These are phyloP conservation scores for Cornus kousa DNA, from an alignment of 148 eudicot genomes.

Conservation along the genomic window DNA sequence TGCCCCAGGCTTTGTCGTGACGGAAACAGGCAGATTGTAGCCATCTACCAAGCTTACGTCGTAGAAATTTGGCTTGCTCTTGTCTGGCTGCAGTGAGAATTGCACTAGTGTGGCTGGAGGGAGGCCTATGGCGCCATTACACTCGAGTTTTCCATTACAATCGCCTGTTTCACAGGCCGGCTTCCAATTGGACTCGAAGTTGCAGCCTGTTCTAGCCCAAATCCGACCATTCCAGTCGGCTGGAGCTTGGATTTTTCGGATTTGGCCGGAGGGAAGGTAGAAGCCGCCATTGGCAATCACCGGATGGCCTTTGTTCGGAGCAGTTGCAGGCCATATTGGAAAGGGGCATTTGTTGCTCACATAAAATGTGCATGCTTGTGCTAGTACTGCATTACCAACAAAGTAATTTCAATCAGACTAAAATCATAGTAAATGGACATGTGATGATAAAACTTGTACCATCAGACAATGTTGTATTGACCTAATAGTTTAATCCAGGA, in stretches of 20 bases:
- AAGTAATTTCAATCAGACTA: not conserved
- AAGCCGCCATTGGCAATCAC: constrained; percentile 64
- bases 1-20: constrained; percentile 17
- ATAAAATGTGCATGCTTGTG: constrained; percentile 43
- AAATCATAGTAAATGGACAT: not conserved
- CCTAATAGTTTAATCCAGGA: too few relatives aligned
- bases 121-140: constrained; percentile 53
- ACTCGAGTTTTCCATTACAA: constrained; percentile 51
- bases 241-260: constrained; percentile 38
- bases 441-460: too few relatives aligned
- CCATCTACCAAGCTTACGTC: constrained; percentile 80
- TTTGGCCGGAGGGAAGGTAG: constrained; percentile 40
- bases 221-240: constrained; percentile 70
- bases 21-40: constrained; percentile 61
- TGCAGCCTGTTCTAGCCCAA: constrained; percentile 78
- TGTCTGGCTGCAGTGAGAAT: constrained; percentile 44
- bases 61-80: constrained; percentile 51
- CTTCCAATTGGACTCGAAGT: constrained; percentile 31
- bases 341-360: constrained; percentile 65
- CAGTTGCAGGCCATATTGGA: constrained; percentile 80
- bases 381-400: constrained; percentile 20
- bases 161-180: constrained; percentile 68
- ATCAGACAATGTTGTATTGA: too few relatives aligned
- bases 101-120: constrained; percentile 71
- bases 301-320: constrained; percentile 64